These are phyloP conservation scores for Solanum pennellii DNA, from an alignment of 257 asterid species.

Conservation along the genomic window DNA sequence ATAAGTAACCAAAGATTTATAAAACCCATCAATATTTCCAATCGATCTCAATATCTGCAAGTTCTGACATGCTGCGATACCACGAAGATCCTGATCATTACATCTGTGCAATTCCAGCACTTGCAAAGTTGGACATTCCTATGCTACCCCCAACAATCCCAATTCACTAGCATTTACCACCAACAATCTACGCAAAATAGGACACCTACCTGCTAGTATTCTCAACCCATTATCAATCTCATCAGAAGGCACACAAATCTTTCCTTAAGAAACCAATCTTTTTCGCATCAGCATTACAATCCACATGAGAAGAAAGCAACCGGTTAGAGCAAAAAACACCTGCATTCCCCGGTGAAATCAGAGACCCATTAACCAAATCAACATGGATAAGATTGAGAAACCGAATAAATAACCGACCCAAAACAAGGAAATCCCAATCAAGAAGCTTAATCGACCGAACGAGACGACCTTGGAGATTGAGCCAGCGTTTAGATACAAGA, in stretches of 20 bases:
- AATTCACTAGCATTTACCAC: constrained; percentile 61
- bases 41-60: constrained; percentile 45
- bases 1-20: constrained; percentile 50
- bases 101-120: constrained; percentile 53
- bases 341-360: constrained; percentile 29
- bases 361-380: constrained; percentile 49
- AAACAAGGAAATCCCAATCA: constrained; percentile 68
- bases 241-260: constrained; percentile 16
- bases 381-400: constrained; percentile 61
- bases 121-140: constrained; percentile 61
- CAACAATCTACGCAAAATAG: constrained; percentile 33
- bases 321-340: constrained; percentile 34
- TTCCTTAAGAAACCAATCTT: constrained; percentile 31
- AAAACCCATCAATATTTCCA: constrained; percentile 37
- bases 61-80: constrained; percentile 54
- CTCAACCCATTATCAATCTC: constrained; percentile 52
- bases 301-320: constrained; percentile 26
- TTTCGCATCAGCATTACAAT: constrained; percentile 22
- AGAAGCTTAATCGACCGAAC: constrained; percentile 59
- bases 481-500: constrained; percentile 80
- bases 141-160: constrained; percentile 52
- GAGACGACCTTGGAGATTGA: constrained; percentile 62
- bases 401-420: constrained; percentile 48
- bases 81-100: constrained; percentile 54
- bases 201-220: constrained; percentile 40